Percentiles rank a stretch among this genome's conserved stretches.
Evolutionary conservation across 2,329 filamentous ascomycete genomes (phyloP).

Genomic region (Trichoderma citrinoviride): DNA sequence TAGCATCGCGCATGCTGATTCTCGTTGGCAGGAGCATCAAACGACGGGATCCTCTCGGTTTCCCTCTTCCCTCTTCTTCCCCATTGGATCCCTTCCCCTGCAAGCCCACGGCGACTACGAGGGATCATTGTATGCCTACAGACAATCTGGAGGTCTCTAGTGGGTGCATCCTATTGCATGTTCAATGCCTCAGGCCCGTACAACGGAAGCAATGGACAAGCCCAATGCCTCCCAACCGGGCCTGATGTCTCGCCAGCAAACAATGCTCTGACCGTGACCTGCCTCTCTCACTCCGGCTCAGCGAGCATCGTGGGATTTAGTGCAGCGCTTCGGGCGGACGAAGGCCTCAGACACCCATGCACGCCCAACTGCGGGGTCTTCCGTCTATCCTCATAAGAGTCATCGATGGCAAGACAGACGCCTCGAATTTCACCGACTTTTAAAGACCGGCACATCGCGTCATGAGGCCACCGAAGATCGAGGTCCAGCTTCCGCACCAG

Average conservation of each 20-base stretch:
- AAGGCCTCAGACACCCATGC: constrained; percentile 17
- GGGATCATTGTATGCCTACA: too few relatives aligned
- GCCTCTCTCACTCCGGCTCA: background rate
- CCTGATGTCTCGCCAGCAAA: background rate
- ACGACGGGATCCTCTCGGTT: background rate
- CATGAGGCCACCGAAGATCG: constrained; percentile 19
- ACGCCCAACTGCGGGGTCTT: constrained; percentile 23
- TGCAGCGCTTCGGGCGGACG: constrained; percentile 18
- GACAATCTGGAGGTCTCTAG: too few relatives aligned
- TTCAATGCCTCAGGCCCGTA: background rate
- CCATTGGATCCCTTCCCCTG: background rate
- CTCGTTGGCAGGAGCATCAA: background rate
- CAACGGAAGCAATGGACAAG: background rate
- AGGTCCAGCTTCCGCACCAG: constrained; percentile 2
- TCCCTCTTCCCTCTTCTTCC: background rate
- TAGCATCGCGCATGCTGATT: too few relatives aligned
- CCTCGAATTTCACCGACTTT: constrained; percentile 23
- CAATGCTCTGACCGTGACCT: background rate
- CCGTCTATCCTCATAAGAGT: constrained; percentile 17
- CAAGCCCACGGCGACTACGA: background rate
- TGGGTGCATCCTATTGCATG: too few relatives aligned
- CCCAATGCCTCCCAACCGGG: background rate
- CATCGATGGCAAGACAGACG: constrained; percentile 9
- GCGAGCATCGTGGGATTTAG: constrained; percentile 15
- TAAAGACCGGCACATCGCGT: constrained; percentile 6